A percentile compares a stretch with the other conserved stretches of the same genome.
Evolutionary conservation across 2,329 filamentous ascomycete genomes (phyloP).

Genomic region (Cryphonectria radicalis): DNA sequence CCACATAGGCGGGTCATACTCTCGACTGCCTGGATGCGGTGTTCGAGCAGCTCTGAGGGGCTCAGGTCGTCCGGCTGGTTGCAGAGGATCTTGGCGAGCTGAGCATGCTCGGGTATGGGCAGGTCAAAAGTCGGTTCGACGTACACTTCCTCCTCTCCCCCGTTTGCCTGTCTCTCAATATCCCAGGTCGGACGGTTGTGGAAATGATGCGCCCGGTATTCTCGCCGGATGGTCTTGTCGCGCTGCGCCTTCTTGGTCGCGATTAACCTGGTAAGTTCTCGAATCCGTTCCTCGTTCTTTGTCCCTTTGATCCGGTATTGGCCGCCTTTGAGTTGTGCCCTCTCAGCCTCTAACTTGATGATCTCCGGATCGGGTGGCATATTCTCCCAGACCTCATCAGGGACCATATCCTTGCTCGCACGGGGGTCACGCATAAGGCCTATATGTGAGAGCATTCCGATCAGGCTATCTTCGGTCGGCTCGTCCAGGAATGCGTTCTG

Average conservation of each 20-base stretch:
- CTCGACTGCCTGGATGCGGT: slow-evolving; percentile 26
- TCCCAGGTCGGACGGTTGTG: slow-evolving; percentile 28
- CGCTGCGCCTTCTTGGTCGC: slow-evolving; percentile 31
- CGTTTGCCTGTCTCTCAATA: slow-evolving; percentile 34
- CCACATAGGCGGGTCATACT: slow-evolving; percentile 24
- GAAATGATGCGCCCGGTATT: slow-evolving; percentile 39
- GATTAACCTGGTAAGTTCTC: slow-evolving; percentile 34
- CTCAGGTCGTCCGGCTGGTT: slow-evolving; percentile 29
- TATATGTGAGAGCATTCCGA: slow-evolving; percentile 33
- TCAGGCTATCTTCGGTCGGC: slow-evolving; percentile 32
- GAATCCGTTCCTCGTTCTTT: slow-evolving; percentile 34
- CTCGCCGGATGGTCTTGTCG: slow-evolving; percentile 30
- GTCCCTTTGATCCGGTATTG: slow-evolving; percentile 34
- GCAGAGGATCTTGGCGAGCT: slow-evolving; percentile 28
- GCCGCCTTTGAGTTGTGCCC: slow-evolving; percentile 35
- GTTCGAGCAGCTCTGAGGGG: slow-evolving; percentile 22
- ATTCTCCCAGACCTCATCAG: slow-evolving; percentile 36
- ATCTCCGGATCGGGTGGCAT: slow-evolving; percentile 36
- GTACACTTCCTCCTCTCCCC: slow-evolving; percentile 32
- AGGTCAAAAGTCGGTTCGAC: slow-evolving; percentile 28
- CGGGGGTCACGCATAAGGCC: slow-evolving; percentile 37
- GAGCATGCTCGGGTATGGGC: slow-evolving; percentile 29
- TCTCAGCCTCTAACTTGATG: slow-evolving; percentile 31
- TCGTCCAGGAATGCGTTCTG: slow-evolving; percentile 37
- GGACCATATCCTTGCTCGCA: slow-evolving; percentile 37